Conservation (phyloP, 192 early-diverging fungal genomes). For the Rhizoclosmatium sp. region DNA sequence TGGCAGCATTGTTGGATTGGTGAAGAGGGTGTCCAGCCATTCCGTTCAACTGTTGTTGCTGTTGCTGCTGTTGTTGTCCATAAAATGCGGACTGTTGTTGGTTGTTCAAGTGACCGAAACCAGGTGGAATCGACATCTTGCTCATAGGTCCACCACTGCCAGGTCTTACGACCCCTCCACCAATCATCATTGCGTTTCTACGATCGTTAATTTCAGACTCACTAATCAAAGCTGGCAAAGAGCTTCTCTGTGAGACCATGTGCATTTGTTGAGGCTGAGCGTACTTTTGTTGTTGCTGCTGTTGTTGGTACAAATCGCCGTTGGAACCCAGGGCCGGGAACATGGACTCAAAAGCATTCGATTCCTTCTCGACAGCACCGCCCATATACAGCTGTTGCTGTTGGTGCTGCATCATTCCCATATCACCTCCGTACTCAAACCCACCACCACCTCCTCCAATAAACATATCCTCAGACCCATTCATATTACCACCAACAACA, state of each 20-base stretch:
- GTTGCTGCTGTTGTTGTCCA: constrained; percentile 33
- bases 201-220: neutral
- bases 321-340: neutral
- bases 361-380: constrained; percentile 11
- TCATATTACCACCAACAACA: neutral
- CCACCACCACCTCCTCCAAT: neutral
- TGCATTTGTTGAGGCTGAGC: neutral
- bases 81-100: constrained; percentile 1
- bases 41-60: constrained; percentile 26
- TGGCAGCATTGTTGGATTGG: constrained; percentile 11
- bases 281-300: neutral
- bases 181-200: neutral
- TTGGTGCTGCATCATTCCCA: constrained; percentile 2
- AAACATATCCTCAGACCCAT: constrained; percentile 8
- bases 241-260: constrained; percentile 24
- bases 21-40: constrained; percentile 11
- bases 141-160: neutral
- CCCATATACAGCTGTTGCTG: constrained; percentile 3
- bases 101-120: neutral
- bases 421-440: neutral
- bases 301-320: neutral
- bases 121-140: constrained; percentile 6
- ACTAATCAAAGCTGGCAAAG: constrained; percentile 24
- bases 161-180: neutral
- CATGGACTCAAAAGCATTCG: constrained; percentile 13